These are phyloP conservation scores for Ganoderma meredithae DNA, from an alignment of 1,284 basidiomycete species.

Conservation along the genomic window DNA sequence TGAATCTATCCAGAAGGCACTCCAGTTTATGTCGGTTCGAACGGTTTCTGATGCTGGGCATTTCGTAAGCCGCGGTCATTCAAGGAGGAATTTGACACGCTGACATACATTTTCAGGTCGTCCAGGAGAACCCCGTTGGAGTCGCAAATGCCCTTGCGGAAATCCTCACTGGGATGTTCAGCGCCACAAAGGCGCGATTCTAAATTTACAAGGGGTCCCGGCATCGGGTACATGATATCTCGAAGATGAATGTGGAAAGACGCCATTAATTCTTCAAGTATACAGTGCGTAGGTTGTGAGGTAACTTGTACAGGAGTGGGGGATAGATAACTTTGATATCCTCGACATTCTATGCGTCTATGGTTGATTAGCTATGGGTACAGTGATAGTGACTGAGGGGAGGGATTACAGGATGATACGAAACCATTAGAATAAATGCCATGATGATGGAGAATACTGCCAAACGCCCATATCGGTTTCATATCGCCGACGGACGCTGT, in stretches of 20 bases:
- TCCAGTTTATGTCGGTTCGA: not conserved
- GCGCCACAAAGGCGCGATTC: constrained; percentile 13
- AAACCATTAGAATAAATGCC: not conserved
- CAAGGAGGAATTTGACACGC: not conserved
- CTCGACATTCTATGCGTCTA: not conserved
- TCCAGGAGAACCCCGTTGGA: constrained; percentile 14
- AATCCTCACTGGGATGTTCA: not conserved
- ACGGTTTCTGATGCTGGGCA: constrained; percentile 12
- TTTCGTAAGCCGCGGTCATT: constrained; percentile 2
- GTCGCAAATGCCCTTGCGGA: constrained; percentile 2
- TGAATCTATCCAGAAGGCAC: constrained; percentile 7
- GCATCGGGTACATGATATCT: not conserved
- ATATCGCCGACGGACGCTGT: not conserved
- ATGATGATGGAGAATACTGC: not conserved
- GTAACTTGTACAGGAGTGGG: not conserved
- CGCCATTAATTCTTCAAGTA: not conserved
- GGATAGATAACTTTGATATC: not conserved
- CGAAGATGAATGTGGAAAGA: not conserved
- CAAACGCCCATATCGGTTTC: not conserved
- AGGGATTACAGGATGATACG: constrained; percentile 1
- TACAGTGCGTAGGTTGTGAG: not conserved
- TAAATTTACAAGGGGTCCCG: not conserved
- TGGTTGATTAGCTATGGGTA: not conserved
- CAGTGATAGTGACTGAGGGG: constrained; percentile 1
- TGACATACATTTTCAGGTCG: constrained; percentile 7